Conservation (phyloP, 1,284 basidiomycete species). For the Naganishia albida region DNA sequence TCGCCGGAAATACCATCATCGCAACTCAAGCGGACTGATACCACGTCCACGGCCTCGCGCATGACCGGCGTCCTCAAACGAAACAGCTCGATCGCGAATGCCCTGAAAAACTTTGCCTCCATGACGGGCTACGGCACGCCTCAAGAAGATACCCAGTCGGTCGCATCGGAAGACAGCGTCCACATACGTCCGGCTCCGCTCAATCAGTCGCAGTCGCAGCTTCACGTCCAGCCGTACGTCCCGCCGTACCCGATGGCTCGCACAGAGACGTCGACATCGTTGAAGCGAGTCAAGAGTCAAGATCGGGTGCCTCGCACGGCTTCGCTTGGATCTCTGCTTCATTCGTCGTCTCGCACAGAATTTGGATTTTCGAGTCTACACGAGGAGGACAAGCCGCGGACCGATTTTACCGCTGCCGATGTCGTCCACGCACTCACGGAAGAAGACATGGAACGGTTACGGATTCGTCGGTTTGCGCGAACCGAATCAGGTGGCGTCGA, state of each 20-base stretch:
- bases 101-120: slow-evolving; percentile 71
- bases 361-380: slow-evolving; percentile 26
- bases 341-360: slow-evolving; percentile 23
- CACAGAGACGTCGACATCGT: slow-evolving; percentile 29
- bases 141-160: slow-evolving; percentile 30
- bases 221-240: slow-evolving; percentile 70
- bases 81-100: slow-evolving; percentile 80
- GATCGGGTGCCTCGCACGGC: slow-evolving; percentile 25
- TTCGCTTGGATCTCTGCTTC: slow-evolving; percentile 34
- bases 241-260: slow-evolving; percentile 63
- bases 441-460: slow-evolving; percentile 83
- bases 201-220: slow-evolving; percentile 60
- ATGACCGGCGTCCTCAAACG: slow-evolving; percentile 63
- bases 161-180: slow-evolving; percentile 33
- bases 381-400: slow-evolving; percentile 18
- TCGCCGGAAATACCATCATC: slow-evolving; percentile 19
- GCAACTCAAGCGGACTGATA: slow-evolving; percentile 26
- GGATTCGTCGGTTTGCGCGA: slow-evolving; percentile 63
- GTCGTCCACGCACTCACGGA: slow-evolving; percentile 84
- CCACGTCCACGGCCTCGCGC: slow-evolving; percentile 21
- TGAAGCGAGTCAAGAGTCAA: slow-evolving; percentile 19
- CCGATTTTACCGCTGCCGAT: slow-evolving; percentile 63
- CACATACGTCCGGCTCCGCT: slow-evolving; percentile 56
- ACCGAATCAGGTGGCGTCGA: slow-evolving; percentile 49
- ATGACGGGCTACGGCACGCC: slow-evolving; percentile 41